Base-by-base conservation (phyloP, 805 yeast genomes). In the Yamadazyma takamatsuzukensis region DNA sequence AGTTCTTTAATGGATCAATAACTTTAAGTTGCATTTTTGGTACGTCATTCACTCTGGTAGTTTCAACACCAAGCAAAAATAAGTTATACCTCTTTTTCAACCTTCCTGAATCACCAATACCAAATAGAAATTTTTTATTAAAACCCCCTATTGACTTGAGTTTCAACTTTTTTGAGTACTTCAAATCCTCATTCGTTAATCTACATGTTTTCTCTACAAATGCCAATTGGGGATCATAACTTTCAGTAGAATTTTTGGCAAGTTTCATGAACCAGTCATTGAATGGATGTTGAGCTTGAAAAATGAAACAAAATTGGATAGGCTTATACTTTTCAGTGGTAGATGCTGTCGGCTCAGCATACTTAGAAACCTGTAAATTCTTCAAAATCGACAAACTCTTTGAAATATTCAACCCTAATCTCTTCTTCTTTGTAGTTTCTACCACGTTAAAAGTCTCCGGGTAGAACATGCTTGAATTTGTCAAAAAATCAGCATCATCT, bases 241-340 rank as follows among this genome's bases (percentile, higher is more conserved):
- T n/a, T n/a, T n/a, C n/a, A n/a, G 23, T 21, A 11, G 23, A 21
- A 18, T 29, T 33, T 21, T 37, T 16, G 3, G 29, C 22, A 13
- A 13, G 29, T 32, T 11, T 40, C 25, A 5, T 47, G 23, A 18
- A 44, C 29, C 11, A 34, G 34, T 18, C 13, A 17, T 45, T 34
- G 24, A 44, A 48, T 0, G 43, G 41, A 14, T 48, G 47, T 15
- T 44, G 43, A 11, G 43, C 25, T 6, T 38, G 40, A 7, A 43
- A 37, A 3, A 51, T 27, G 27, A 56, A 53, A 10, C 53, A 49
- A 31, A 34, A 49, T 29, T 55, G 61, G 9, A 51, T 43, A 12
- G 54, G 53, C 28, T 51, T 53, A 30, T 46, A 51, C 27, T 31
- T 15, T 22, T 18, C 11, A 8, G 14, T 23, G 27, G 31, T 12